These are phyloP conservation scores for Linnemannia hyalina DNA, from an alignment of 192 early-diverging fungal genomes.

Conservation along the genomic window DNA sequence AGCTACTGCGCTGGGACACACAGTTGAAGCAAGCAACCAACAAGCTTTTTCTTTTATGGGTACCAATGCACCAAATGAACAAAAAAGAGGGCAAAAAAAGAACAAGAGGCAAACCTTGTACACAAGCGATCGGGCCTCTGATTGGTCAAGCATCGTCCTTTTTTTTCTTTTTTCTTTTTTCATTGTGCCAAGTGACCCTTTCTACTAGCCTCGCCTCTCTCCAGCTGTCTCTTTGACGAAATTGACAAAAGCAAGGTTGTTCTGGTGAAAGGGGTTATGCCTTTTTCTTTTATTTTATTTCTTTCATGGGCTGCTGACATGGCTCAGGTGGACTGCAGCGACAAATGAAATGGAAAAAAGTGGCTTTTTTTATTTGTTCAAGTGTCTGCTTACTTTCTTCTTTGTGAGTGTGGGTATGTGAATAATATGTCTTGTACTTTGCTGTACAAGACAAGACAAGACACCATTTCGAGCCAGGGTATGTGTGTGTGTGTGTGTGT, in stretches of 20 bases:
- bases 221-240: background rate
- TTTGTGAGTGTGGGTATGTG: background rate
- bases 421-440: background rate
- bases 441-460: too few species aligned
- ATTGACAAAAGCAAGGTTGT: background rate
- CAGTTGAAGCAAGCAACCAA: background rate
- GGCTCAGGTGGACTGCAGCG: too few species aligned
- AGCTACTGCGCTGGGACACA: background rate
- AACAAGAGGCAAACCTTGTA: constrained; percentile 4
- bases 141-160: background rate
- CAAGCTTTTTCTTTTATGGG: background rate
- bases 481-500: too few species aligned
- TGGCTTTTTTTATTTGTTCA: background rate
- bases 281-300: background rate
- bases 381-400: background rate
- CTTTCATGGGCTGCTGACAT: background rate
- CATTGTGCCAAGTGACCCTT: background rate
- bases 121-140: background rate
- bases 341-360: background rate
- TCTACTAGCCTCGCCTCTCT: constrained; percentile 9
- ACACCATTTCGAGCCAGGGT: too few species aligned
- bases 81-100: constrained; percentile 6
- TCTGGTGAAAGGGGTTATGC: background rate
- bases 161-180: constrained; percentile 7
- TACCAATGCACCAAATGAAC: background rate